Conservation (phyloP, 257 asterid genomes). For the Nicotiana attenuata region DNA sequence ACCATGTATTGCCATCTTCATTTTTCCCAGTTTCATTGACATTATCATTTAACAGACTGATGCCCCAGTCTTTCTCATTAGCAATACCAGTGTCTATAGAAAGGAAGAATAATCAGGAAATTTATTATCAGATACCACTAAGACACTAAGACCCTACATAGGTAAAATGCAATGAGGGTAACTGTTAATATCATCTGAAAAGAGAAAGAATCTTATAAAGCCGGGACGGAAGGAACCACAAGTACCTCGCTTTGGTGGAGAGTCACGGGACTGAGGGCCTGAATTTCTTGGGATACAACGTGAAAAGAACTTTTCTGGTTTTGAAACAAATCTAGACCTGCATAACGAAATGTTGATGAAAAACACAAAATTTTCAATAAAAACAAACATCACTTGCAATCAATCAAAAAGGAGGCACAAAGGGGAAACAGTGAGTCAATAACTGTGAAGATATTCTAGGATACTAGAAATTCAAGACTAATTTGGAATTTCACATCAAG, state of each 20-base stretch:
- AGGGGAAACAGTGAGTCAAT: background rate
- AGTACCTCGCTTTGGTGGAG: slow-evolving; percentile 95
- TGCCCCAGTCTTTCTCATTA: slow-evolving; percentile 98
- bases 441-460: background rate
- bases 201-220: background rate
- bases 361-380: background rate
- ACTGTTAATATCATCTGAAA: background rate
- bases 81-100: slow-evolving; percentile 93
- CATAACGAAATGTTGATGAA: slow-evolving; percentile 1
- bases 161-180: background rate
- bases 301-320: slow-evolving; percentile 62
- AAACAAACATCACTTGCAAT: background rate
- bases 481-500: background rate
- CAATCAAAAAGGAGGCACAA: background rate
- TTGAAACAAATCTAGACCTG: slow-evolving; percentile 59
- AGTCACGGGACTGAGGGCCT: slow-evolving; percentile 95
- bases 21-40: slow-evolving; percentile 71
- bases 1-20: slow-evolving; percentile 95
- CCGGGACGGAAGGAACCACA: background rate
- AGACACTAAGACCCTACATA: background rate
- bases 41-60: slow-evolving; percentile 59
- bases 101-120: background rate
- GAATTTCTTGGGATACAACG: slow-evolving; percentile 70
- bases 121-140: background rate
- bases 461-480: background rate